These are phyloP conservation scores for Hericium erinaceus DNA, from an alignment of 768 basidiomycete species.

Conservation along the genomic window DNA sequence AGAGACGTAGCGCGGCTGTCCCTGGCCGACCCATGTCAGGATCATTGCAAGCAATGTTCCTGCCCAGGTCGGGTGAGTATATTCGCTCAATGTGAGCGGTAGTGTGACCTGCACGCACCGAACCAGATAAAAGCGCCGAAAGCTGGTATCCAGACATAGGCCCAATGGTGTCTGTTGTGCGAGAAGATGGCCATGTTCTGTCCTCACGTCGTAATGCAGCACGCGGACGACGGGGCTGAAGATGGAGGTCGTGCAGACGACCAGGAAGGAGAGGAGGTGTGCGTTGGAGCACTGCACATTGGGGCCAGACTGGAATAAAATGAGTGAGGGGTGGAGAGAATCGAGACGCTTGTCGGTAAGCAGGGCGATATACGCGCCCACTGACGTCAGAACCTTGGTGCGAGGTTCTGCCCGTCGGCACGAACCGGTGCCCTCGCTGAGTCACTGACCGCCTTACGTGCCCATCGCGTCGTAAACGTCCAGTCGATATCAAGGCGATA, in stretches of 20 bases:
- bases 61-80: conserved; percentile 11
- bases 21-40: conserved; percentile 61
- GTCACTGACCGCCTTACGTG: too few species aligned
- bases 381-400: background rate
- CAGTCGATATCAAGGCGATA: background rate
- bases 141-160: conserved; percentile 56
- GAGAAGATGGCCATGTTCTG: conserved; percentile 12
- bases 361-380: background rate
- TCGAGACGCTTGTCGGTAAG: too few species aligned
- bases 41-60: conserved; percentile 61
- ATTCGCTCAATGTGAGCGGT: background rate
- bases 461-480: background rate
- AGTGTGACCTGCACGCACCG: conserved; percentile 24
- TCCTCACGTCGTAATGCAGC: background rate
- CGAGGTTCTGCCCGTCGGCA: too few species aligned
- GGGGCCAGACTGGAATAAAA: background rate
- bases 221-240: background rate
- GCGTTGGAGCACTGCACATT: background rate
- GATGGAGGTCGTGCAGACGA: background rate
- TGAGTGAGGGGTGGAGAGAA: too few species aligned
- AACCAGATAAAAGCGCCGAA: conserved; percentile 60
- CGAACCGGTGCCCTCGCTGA: too few species aligned
- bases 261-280: background rate
- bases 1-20: conserved; percentile 48
- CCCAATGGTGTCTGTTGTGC: conserved; percentile 38